Percentiles rank a stretch among this genome's conserved stretches.
Evolutionary conservation across 1,139 yeast species (phyloP).

Genomic region (Yamadazyma jaroonii): DNA sequence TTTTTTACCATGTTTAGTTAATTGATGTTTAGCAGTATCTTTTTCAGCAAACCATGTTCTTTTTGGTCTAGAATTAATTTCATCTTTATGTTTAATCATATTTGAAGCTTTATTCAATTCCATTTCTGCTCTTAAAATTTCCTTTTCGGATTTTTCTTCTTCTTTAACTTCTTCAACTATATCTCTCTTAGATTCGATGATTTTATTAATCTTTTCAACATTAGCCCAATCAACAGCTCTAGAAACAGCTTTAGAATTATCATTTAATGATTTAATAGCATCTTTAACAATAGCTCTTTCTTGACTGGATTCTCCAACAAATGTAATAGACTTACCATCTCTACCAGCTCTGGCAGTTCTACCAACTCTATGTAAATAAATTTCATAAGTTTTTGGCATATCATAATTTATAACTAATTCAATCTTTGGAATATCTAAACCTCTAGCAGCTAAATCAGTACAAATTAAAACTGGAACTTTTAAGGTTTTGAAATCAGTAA

Average conservation of each 20-base stretch:
- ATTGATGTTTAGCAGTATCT: conserved; percentile 45
- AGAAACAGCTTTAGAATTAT: conserved; percentile 68
- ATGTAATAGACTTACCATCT: conserved; percentile 86
- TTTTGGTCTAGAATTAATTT: conserved; percentile 85
- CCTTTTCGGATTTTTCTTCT: conserved; percentile 89
- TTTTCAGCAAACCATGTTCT: conserved; percentile 93
- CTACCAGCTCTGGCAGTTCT: conserved; percentile 99
- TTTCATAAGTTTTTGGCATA: conserved; percentile 90
- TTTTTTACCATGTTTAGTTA: conserved; percentile 43
- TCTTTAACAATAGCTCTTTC: conserved; percentile 88
- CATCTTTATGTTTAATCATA: conserved; percentile 72
- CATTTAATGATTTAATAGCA: conserved; percentile 60
- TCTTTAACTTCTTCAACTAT: conserved; percentile 72
- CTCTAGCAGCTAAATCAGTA: conserved; percentile 98
- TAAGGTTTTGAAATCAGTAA: conserved; percentile 76
- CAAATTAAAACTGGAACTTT: conserved; percentile 85
- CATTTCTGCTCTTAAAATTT: conserved; percentile 84
- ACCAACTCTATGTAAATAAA: conserved; percentile 95
- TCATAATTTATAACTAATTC: conserved; percentile 92
- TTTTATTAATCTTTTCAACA: conserved; percentile 63
- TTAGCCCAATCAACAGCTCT: conserved; percentile 85
- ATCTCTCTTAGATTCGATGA: conserved; percentile 57
- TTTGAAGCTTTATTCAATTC: conserved; percentile 84
- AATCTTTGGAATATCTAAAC: conserved; percentile 97
- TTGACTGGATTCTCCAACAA: conserved; percentile 85